Conservation (phyloP, 225 moss, liverwort and hornwort species). For the Polytrichum commune region DNA sequence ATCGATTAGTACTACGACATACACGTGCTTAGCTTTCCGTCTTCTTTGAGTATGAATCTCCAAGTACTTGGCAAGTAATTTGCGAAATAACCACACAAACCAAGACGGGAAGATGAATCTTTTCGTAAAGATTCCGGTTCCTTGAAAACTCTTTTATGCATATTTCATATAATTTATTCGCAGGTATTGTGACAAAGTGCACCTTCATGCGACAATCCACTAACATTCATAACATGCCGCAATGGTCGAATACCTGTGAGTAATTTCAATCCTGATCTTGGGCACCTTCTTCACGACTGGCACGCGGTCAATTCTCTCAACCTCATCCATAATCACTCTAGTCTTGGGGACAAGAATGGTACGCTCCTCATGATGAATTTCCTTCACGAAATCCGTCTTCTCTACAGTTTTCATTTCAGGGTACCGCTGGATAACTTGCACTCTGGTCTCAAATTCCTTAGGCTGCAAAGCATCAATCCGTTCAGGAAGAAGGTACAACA, state of each 20-base stretch:
- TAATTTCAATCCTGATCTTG: slow-evolving; percentile 32
- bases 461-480: slow-evolving; percentile 24
- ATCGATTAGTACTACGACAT: too few relatives aligned
- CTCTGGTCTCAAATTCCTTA: slow-evolving; percentile 49
- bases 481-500: too few relatives aligned
- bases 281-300: slow-evolving; percentile 40
- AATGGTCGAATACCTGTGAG: slow-evolving; percentile 15
- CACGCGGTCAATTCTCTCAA: slow-evolving; percentile 33
- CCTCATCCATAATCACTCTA: slow-evolving; percentile 39
- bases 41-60: too few relatives aligned
- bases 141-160: background rate
- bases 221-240: background rate
- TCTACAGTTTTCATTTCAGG: slow-evolving; percentile 63
- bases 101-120: too few relatives aligned
- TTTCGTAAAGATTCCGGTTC: background rate
- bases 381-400: slow-evolving; percentile 55
- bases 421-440: slow-evolving; percentile 48
- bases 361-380: slow-evolving; percentile 45
- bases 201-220: background rate
- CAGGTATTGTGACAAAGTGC: background rate
- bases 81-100: too few relatives aligned
- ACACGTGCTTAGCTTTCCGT: too few relatives aligned
- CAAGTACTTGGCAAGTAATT: too few relatives aligned
- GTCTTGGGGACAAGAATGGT: slow-evolving; percentile 35
- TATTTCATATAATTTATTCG: too few relatives aligned